Conservation (phyloP, 2,329 filamentous ascomycete species). For the Pseudocercospora cruenta region DNA sequence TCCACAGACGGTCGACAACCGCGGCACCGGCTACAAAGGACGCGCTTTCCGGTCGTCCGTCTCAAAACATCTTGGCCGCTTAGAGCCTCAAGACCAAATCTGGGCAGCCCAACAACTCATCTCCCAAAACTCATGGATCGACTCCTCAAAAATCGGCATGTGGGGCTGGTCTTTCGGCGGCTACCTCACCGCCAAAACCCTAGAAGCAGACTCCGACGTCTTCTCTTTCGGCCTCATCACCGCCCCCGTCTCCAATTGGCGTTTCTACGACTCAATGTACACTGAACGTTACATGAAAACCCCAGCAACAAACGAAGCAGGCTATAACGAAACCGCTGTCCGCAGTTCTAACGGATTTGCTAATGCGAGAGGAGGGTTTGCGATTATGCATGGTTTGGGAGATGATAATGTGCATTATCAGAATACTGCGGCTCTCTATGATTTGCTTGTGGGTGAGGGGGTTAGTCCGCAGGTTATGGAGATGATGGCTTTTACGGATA, state of each 20-base stretch:
- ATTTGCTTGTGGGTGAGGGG: conserved; percentile 62
- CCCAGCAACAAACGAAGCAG: conserved; percentile 57
- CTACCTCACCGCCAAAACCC: conserved; percentile 67
- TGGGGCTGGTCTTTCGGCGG: conserved; percentile 73
- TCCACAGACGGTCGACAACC: conserved; percentile 62
- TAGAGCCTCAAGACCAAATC: conserved; percentile 69
- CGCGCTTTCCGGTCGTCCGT: conserved; percentile 65
- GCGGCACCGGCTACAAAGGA: conserved; percentile 67
- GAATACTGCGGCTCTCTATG: conserved; percentile 64
- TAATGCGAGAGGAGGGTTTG: conserved; percentile 62
- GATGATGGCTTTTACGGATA: conserved; percentile 68
- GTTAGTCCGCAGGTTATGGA: conserved; percentile 66
- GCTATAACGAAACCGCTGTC: conserved; percentile 66
- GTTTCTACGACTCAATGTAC: conserved; percentile 73
- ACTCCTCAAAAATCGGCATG: conserved; percentile 64
- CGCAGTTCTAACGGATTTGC: conserved; percentile 64
- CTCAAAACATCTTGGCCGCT: conserved; percentile 61
- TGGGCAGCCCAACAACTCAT: conserved; percentile 65
- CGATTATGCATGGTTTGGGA: conserved; percentile 67
- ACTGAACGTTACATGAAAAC: conserved; percentile 75
- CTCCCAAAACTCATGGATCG: conserved; percentile 57
- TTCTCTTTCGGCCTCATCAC: conserved; percentile 68
- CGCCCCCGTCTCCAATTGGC: conserved; percentile 69
- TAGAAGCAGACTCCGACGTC: conserved; percentile 63
- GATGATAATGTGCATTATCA: conserved; percentile 76